These are phyloP conservation scores for maize (Zea mays) DNA, from an alignment of 176 grass and related monocot genomes.

Conservation along the genomic window Zm-B73-REFERENCE-NAM-5.0 NC_050102.1:149014001-149014500, in stretches of 20 bases:
- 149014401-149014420: constrained; percentile 53
- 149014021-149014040: constrained; percentile 44
- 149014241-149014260: constrained; percentile 84
- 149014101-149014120: background rate
- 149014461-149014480: constrained; percentile 97
- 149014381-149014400: background rate
- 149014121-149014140: background rate
- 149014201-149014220: constrained; percentile 81
- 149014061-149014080: constrained; percentile 79
- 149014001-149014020: constrained; percentile 68
- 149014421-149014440: constrained; percentile 78
- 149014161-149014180: constrained; percentile 6
- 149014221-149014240: constrained; percentile 93
- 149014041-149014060: constrained; percentile 73
- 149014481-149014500: constrained; percentile 77
- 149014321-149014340: background rate
- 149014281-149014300: constrained; percentile 51
- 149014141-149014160: background rate
- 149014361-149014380: background rate
- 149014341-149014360: background rate
- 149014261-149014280: constrained; percentile 55
- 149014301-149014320: background rate
- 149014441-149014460: constrained; percentile 72
- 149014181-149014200: constrained; percentile 63
- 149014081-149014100: constrained; percentile 16